These are phyloP conservation scores for Penicillium simplicissimum DNA, from an alignment of 495 filamentous ascomycete genomes.

Conservation along the genomic window DNA sequence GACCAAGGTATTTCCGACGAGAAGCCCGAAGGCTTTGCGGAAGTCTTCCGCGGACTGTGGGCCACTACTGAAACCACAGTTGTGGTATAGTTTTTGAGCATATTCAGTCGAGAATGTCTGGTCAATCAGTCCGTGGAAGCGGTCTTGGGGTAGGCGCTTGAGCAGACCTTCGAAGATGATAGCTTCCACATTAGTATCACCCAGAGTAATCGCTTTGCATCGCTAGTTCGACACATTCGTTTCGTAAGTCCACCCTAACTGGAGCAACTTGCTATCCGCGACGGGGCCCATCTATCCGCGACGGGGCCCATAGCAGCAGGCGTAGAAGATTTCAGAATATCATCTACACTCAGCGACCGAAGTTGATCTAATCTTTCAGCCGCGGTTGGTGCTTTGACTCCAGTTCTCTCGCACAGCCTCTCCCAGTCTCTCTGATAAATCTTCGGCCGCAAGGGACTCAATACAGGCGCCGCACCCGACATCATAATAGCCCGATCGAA, in stretches of 20 bases:
- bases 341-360: constrained; percentile 2
- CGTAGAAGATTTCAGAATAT: constrained; percentile 1
- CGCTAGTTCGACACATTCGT: constrained; percentile 4
- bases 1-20: constrained; percentile 7
- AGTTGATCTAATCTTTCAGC: constrained; percentile 3
- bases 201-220: constrained; percentile 15
- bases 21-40: constrained; percentile 11
- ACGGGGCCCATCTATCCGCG: too few species aligned
- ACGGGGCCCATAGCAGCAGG: constrained; percentile 11
- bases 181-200: constrained; percentile 10
- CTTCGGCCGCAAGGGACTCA: constrained; percentile 1
- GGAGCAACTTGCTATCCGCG: constrained; percentile 3
- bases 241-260: constrained; percentile 2
- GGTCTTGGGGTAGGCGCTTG: constrained; percentile 1
- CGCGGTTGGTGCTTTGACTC: background rate
- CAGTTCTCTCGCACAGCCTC: constrained; percentile 1
- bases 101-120: background rate
- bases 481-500: constrained; percentile 16
- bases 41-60: constrained; percentile 5
- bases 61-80: constrained; percentile 3
- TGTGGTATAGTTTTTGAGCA: background rate
- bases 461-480: constrained; percentile 6
- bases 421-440: constrained; percentile 8
- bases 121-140: background rate
- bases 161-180: constrained; percentile 12